A percentile compares a stretch with the other conserved stretches of the same genome.
Conservation (phyloP, 2,329 filamentous ascomycete genomes). For the Colletotrichum gloeosporioides region DNA sequence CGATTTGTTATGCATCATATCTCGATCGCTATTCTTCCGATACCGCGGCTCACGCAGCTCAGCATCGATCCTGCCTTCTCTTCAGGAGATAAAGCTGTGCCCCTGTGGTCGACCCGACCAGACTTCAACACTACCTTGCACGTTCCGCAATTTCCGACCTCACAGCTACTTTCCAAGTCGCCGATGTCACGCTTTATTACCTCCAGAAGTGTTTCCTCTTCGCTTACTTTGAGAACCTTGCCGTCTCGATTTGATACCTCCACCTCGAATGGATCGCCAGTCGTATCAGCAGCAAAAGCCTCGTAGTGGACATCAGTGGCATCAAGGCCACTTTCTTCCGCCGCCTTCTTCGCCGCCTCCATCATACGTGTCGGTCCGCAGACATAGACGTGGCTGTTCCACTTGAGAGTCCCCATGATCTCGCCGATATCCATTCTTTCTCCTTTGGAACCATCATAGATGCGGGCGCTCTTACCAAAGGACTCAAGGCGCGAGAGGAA, state of each 20-base stretch:
- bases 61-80: conserved; percentile 52
- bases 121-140: conserved; percentile 49
- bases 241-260: conserved; percentile 48
- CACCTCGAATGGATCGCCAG: conserved; percentile 65
- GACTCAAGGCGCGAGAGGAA: conserved; percentile 53
- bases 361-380: conserved; percentile 66
- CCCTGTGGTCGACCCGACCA: conserved; percentile 54
- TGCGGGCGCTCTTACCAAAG: conserved; percentile 44
- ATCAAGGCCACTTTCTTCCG: conserved; percentile 45
- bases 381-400: conserved; percentile 65
- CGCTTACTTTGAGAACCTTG: conserved; percentile 49
- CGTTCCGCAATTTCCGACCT: conserved; percentile 61
- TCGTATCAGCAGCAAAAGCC: conserved; percentile 57
- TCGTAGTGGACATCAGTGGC: conserved; percentile 65
- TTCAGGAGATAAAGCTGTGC: conserved; percentile 49
- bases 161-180: conserved; percentile 54
- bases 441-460: conserved; percentile 59
- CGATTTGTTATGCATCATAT: conserved; percentile 34
- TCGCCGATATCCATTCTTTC: conserved; percentile 56
- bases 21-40: conserved; percentile 54
- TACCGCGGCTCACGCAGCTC: conserved; percentile 57
- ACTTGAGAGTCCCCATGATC: conserved; percentile 50
- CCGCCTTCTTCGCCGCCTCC: conserved; percentile 50
- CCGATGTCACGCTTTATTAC: conserved; percentile 48
- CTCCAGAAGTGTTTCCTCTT: conserved; percentile 56